Conservation (phyloP, 768 basidiomycete genomes). For the Boletus rubropictus region DNA sequence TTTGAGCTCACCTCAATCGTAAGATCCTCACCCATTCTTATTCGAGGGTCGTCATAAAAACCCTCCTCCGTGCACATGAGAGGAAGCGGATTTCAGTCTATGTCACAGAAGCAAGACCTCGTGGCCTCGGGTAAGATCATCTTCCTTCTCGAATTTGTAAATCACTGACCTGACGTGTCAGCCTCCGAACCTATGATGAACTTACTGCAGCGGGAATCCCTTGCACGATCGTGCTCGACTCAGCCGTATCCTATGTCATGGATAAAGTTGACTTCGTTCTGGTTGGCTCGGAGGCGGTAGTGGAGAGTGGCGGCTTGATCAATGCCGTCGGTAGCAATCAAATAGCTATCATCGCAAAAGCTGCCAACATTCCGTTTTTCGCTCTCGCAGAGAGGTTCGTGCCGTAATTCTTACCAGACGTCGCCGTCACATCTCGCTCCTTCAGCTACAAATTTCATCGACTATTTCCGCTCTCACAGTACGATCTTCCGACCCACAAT, state of each 20-base stretch:
- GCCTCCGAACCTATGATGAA: constrained; percentile 85
- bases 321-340: constrained; percentile 95
- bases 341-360: constrained; percentile 93
- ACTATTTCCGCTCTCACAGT: constrained; percentile 87
- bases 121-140: constrained; percentile 70
- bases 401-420: constrained; percentile 19
- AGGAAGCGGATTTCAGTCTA: constrained; percentile 95
- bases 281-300: constrained; percentile 96
- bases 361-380: constrained; percentile 93
- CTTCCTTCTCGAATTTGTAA: constrained; percentile 5
- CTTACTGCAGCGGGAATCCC: constrained; percentile 89
- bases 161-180: constrained; percentile 29
- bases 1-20: constrained; percentile 11
- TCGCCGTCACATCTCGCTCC: constrained; percentile 18
- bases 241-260: constrained; percentile 96
- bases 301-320: constrained; percentile 89
- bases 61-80: constrained; percentile 83
- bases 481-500: constrained; percentile 81
- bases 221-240: constrained; percentile 91
- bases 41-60: constrained; percentile 92
- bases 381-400: constrained; percentile 83
- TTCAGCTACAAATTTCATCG: constrained; percentile 95
- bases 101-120: constrained; percentile 93
- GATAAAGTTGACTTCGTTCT: constrained; percentile 92
- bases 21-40: constrained; percentile 97